These are phyloP conservation scores for Collybia sp. DNA, from an alignment of 768 basidiomycete species.

Conservation along the genomic window DNA sequence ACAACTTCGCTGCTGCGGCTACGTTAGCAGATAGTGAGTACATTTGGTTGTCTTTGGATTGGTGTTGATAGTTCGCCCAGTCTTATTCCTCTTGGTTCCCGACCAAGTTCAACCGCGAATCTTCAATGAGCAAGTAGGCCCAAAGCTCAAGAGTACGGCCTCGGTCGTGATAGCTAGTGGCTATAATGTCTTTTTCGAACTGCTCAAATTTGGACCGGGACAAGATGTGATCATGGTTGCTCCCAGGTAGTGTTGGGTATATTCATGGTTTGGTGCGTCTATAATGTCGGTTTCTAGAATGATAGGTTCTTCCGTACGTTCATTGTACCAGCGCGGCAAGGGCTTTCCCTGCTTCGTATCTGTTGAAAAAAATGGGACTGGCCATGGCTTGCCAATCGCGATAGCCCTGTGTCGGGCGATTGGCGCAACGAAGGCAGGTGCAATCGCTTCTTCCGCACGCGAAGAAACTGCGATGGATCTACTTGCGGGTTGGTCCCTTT, in stretches of 20 bases:
- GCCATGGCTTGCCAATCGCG: constrained; percentile 38
- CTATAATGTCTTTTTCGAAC: constrained; percentile 61
- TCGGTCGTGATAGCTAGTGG: constrained; percentile 59
- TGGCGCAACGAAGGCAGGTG: constrained; percentile 59
- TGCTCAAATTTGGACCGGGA: constrained; percentile 44
- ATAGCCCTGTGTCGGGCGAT: constrained; percentile 53
- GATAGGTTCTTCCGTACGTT: constrained; percentile 64
- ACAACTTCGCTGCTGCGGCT: constrained; percentile 53
- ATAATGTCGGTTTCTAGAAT: constrained; percentile 31
- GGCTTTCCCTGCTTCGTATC: constrained; percentile 66
- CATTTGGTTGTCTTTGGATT: background rate
- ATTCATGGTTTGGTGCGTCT: background rate
- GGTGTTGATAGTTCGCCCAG: constrained; percentile 18
- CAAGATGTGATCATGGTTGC: constrained; percentile 68
- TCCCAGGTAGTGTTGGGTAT: constrained; percentile 35
- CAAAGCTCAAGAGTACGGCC: constrained; percentile 41
- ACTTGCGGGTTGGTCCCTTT: constrained; percentile 35
- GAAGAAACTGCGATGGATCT: constrained; percentile 67
- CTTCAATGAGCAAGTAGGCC: constrained; percentile 53
- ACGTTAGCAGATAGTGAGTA: constrained; percentile 47
- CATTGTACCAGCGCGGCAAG: constrained; percentile 52
- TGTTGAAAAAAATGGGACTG: constrained; percentile 57
- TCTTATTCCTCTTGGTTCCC: constrained; percentile 57
- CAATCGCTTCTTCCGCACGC: constrained; percentile 55
- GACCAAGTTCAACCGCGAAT: constrained; percentile 61